Evolutionary conservation across 2,329 filamentous ascomycete genomes (phyloP).

Genomic region (Paraphaeosphaeria minitans): DNA sequence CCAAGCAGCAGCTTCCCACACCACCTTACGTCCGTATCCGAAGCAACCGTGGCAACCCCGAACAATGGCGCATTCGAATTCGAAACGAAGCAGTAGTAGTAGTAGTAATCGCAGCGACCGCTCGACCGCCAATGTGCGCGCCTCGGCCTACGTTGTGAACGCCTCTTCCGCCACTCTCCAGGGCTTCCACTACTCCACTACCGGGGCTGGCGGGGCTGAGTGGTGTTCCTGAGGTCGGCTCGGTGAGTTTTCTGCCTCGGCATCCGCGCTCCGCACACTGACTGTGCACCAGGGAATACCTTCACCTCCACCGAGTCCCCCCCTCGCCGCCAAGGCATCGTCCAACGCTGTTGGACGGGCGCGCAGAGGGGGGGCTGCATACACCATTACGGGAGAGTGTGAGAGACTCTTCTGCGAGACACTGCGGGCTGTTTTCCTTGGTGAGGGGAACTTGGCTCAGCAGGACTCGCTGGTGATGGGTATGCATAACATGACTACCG

Average conservation of each 20-base stretch:
- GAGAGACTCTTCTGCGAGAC: slow-evolving; percentile 99
- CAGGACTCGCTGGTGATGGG: slow-evolving; percentile 86
- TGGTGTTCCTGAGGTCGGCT: slow-evolving; percentile 54
- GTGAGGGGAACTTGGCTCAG: slow-evolving; percentile 81
- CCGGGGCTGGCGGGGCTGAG: slow-evolving; percentile 70
- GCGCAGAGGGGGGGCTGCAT: slow-evolving; percentile 85
- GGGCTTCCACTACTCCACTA: slow-evolving; percentile 96
- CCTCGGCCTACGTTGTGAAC: slow-evolving; percentile 89
- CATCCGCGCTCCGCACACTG: slow-evolving; percentile 13
- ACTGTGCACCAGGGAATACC: slow-evolving; percentile 69
- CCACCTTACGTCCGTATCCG: slow-evolving; percentile 12
- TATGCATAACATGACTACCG: slow-evolving; percentile 58
- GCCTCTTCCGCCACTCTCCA: slow-evolving; percentile 69
- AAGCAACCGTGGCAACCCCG: slow-evolving; percentile 54
- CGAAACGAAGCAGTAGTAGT: slow-evolving; percentile 76
- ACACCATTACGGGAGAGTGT: slow-evolving; percentile 98
- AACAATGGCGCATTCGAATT: slow-evolving; percentile 72
- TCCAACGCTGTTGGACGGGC: slow-evolving; percentile 57
- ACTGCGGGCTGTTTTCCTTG: slow-evolving; percentile 91
- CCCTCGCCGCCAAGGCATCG: slow-evolving; percentile 75
- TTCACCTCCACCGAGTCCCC: slow-evolving; percentile 86
- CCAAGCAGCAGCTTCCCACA: slow-evolving; percentile 1
- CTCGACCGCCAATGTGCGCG: slow-evolving; percentile 77
- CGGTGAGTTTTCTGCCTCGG: slow-evolving; percentile 36
- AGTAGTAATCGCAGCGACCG: slow-evolving; percentile 65